Evolutionary conservation across 1,284 basidiomycete species (phyloP), one percentile per base, ranked within the genome.

Genomic region (Ustilago shanxiensis): DNA sequence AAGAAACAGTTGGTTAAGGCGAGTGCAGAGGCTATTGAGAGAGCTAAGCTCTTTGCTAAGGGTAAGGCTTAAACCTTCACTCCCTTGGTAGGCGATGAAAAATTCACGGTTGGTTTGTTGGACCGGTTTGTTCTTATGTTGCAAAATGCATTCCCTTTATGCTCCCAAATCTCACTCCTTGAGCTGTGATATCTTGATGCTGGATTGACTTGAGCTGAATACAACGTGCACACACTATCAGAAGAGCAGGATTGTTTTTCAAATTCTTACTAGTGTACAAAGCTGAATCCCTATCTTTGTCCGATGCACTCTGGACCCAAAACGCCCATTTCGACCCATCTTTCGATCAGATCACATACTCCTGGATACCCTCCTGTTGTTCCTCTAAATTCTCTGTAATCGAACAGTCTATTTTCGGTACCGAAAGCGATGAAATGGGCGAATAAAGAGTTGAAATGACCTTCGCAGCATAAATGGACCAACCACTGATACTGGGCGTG

Each of bases 401-500:
- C 87, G 70, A 98, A 88, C 39, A 99, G 88, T 84, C 97, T 93
- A 85, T 98, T 99, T 80, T 90, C 89, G 57, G 88, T 88, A 13
- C 90, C 90, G 83, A 98, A 98, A 0, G 95, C 93, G 53, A 98
- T 89, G 88, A 96, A 98, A 87, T 98, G 95, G 0, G 95, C 95
- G 83, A 98, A 98, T 37, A 98, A 90, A n/a, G 93, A 94, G 87
- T 98, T 98, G 88, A 98, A 95, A 87, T 98, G 95, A 0, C 95
- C 95, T 85, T 98, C 96, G 52, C 93, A 92, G 64, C 93, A 94
- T 24, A 99, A 90, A 86, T 99, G 95, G 79, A 98, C 91, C 81
- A 93, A 91, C 44, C 94, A 93, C 22, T 90, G 89, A 86, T 95
- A 99, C 86, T 99, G 96, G 4, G 94, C 92, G 86, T 98, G 93